Evolutionary conservation across 495 filamentous ascomycete species (phyloP).

Genomic region (Pyrenula massariospora): DNA sequence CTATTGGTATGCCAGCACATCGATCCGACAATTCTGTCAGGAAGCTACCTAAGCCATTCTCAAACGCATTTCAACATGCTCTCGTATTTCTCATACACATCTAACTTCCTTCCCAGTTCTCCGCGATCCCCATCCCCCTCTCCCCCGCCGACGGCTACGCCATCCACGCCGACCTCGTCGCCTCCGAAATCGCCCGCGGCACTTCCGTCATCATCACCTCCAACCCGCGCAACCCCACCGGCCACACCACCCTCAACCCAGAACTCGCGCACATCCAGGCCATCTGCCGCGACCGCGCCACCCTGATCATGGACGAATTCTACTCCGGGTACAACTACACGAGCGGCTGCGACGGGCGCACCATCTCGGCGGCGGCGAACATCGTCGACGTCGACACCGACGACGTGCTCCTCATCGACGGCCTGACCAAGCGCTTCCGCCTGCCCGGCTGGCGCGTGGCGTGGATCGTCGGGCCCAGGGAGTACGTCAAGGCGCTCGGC

Average conservation of each 20-base stretch:
- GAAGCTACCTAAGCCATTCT: too few relatives aligned
- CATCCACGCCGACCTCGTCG: conserved; percentile 86
- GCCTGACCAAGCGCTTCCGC: conserved; percentile 92
- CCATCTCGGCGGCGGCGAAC: conserved; percentile 78
- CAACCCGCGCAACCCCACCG: conserved; percentile 96
- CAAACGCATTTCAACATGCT: too few relatives aligned
- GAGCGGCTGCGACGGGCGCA: conserved; percentile 74
- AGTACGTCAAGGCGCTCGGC: conserved; percentile 89
- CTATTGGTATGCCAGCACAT: too few relatives aligned
- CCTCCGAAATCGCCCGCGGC: conserved; percentile 78
- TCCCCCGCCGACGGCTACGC: conserved; percentile 75
- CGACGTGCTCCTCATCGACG: conserved; percentile 88
- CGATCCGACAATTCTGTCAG: too few relatives aligned
- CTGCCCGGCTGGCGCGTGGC: conserved; percentile 94
- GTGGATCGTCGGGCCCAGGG: conserved; percentile 92
- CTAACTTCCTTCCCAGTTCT: too few relatives aligned
- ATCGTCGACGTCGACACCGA: conserved; percentile 59
- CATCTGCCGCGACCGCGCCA: conserved; percentile 80
- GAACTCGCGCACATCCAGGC: conserved; percentile 82
- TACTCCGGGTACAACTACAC: conserved; percentile 95
- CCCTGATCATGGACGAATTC: conserved; percentile 92
- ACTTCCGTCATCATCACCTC: conserved; percentile 84
- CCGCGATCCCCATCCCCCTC: conserved; percentile 78
- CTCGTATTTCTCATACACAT: too few relatives aligned
- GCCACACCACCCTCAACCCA: conserved; percentile 67